phyloP scores from a whole-genome alignment of 164 flowering plant species.

The Tetracentron sinense region DNA sequence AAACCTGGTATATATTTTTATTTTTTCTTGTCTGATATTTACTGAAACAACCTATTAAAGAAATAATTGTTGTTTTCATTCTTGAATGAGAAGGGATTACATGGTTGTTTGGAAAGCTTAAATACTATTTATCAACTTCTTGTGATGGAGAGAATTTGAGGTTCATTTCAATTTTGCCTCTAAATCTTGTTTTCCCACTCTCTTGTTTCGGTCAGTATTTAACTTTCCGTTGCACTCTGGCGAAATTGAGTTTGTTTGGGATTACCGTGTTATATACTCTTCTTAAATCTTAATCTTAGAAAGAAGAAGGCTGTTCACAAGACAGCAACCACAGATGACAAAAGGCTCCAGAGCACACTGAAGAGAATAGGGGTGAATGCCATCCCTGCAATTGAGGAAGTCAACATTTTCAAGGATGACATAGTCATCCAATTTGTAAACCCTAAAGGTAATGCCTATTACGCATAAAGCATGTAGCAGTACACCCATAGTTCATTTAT shows the following conservation, averaged over 20 bases:
- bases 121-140: background rate
- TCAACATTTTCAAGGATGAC: constrained; percentile 70
- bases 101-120: too few species aligned
- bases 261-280: background rate
- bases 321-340: constrained; percentile 89
- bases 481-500: background rate
- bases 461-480: background rate
- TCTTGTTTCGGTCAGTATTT: background rate
- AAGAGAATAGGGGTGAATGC: constrained; percentile 79
- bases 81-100: too few species aligned
- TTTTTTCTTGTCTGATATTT: too few species aligned
- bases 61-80: too few species aligned
- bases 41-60: too few species aligned
- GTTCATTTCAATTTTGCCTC: background rate
- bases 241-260: background rate
- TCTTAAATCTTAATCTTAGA: constrained; percentile 29
- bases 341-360: constrained; percentile 86
- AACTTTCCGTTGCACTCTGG: background rate
- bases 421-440: constrained; percentile 50
- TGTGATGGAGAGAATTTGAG: background rate
- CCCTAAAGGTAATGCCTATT: constrained; percentile 43
- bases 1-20: too few species aligned
- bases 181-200: background rate
- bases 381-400: constrained; percentile 68
- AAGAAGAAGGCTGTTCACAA: constrained; percentile 98